Base-by-base conservation (phyloP, 352 stramenopile genomes). In the Phytophthora crassamura region DNA sequence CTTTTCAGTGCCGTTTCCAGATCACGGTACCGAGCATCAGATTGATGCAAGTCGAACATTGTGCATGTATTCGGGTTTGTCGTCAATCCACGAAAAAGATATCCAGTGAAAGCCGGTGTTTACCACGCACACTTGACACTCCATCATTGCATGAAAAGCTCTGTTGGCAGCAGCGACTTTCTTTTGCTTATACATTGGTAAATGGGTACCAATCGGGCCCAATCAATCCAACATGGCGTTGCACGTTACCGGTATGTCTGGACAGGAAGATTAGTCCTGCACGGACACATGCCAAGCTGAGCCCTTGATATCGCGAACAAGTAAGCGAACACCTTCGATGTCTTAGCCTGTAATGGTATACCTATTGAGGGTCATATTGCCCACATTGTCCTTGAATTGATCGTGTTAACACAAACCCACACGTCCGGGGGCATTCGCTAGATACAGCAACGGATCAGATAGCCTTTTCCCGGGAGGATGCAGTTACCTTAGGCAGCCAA, bases 61-160 rank as follows among this genome's bases (percentile, higher is more conserved):
- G 34, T 52, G 15, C 54, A 54, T 0, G 1, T 46, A 33, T 9
- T 14, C 7, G 20, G 18, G 0, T 25, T n/a, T 10, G n/a, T 36
- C 0, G 49, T 67, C 12, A 56, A 15, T 57, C 41, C 12, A 61
- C 32, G 30, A 16, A 40, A 67, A 62, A 5, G 35, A 41, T 16
- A 56, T 33, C 59, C 50, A 61, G 30, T 67, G 33, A 15, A 45
- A 40, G 6, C 30, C 50, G 2, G 12, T 3, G 20, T 67, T 67
- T 5, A 67, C 32, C 7, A 56, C 34, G 5, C 50, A 49, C 20
- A 62, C 42, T n/a, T 57, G 34, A 0, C 25, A 35, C 35, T 41
- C 5, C 3, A 56, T 7, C 22, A 2, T 43, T 4, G 36, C 8
- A 11, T 57, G 50, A 39, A 62, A 61, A 2, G 59, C 59, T 32